phyloP scores from a whole-genome alignment of 352 stramenopile species.

The Globisporangium ultimum region DNA sequence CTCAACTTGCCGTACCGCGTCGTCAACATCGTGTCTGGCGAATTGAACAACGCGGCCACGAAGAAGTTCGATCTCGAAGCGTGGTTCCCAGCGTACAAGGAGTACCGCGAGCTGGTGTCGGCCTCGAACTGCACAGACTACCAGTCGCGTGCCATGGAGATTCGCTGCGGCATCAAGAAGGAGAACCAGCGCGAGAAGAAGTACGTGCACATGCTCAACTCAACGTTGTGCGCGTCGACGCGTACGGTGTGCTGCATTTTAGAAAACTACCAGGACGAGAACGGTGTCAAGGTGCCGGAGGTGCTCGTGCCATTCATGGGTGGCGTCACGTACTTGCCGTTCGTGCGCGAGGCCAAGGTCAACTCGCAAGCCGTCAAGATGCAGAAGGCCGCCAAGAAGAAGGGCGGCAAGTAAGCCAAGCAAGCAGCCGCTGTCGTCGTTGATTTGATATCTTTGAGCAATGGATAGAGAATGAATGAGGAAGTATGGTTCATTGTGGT shows the following conservation, averaged over 20 bases:
- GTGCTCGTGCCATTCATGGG: constrained; percentile 98
- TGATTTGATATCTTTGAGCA: neutral
- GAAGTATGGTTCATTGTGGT: neutral
- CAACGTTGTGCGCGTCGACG: constrained; percentile 97
- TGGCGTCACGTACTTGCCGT: constrained; percentile 97
- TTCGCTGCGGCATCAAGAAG: constrained; percentile 96
- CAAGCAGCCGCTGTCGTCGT: neutral
- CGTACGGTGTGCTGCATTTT: constrained; percentile 99
- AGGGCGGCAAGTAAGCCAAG: constrained; percentile 60
- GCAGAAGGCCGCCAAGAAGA: constrained; percentile 94
- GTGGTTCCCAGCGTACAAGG: constrained; percentile 99
- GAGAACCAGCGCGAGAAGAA: constrained; percentile 94
- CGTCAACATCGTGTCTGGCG: constrained; percentile 98
- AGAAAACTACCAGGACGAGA: constrained; percentile 98
- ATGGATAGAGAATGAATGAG: neutral
- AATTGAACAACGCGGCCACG: constrained; percentile 98
- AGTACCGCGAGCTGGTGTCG: constrained; percentile 98
- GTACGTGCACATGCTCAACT: constrained; percentile 99
- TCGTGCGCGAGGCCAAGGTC: constrained; percentile 93
- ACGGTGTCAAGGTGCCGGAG: constrained; percentile 96
- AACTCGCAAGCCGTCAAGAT: constrained; percentile 92
- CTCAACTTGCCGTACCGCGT: constrained; percentile 98
- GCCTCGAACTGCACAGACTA: constrained; percentile 99
- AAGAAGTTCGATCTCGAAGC: constrained; percentile 99
- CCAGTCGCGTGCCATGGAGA: constrained; percentile 97